Conservation (phyloP, 2,329 filamentous ascomycete genomes). For the Fusarium xylarioides region DNA sequence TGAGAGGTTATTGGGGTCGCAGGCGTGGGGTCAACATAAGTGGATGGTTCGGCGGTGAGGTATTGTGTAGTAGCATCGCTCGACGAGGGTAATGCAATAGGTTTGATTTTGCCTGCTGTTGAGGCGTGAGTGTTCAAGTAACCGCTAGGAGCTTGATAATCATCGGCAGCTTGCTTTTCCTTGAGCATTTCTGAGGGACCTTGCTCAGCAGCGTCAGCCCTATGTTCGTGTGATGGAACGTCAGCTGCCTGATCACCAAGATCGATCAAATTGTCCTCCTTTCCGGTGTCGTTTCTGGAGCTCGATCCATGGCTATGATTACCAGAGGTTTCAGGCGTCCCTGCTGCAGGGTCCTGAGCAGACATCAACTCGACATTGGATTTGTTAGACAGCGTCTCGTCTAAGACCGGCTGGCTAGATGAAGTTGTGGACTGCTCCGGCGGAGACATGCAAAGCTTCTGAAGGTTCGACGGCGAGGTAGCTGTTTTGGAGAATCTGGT, state of each 20-base stretch:
- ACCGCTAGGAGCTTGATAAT: conserved; percentile 19
- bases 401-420: conserved; percentile 42
- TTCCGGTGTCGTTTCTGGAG: neutral
- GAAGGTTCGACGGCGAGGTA: neutral
- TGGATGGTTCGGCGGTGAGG: conserved; percentile 57
- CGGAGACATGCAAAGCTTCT: conserved; percentile 50
- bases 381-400: conserved; percentile 42
- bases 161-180: conserved; percentile 39
- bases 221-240: conserved; percentile 4
- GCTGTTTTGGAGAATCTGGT: neutral
- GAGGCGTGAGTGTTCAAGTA: conserved; percentile 52
- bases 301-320: conserved; percentile 1
- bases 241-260: conserved; percentile 24
- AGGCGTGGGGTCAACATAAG: conserved; percentile 67
- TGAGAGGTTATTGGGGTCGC: conserved; percentile 64
- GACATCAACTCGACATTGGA: conserved; percentile 43
- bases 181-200: conserved; percentile 27
- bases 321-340: conserved; percentile 10
- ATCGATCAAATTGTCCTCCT: conserved; percentile 35
- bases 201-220: conserved; percentile 4
- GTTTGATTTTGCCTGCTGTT: conserved; percentile 60
- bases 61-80: conserved; percentile 52
- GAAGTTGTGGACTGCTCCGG: conserved; percentile 44
- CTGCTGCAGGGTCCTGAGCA: conserved; percentile 23
- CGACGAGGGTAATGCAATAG: conserved; percentile 51